A percentile compares a stretch with the other conserved stretches of the same genome.
Conservation (phyloP, 192 early-diverging fungal species). For the Backusella morwellensis region DNA sequence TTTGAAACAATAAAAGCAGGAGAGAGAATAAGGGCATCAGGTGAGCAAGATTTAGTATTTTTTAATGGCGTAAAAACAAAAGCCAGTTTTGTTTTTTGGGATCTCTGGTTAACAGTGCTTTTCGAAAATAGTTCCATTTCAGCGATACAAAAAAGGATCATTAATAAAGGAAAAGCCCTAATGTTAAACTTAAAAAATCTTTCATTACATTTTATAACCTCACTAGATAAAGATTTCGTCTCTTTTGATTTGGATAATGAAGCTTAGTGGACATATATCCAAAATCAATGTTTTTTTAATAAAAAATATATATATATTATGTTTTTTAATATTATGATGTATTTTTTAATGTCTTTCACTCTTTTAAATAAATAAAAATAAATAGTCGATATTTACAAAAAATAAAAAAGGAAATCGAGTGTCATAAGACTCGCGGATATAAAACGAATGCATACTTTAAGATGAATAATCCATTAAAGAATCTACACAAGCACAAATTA, state of each 20-base stretch:
- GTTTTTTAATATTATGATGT: neutral
- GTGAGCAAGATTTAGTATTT: neutral
- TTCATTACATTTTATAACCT: neutral
- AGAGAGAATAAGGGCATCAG: neutral
- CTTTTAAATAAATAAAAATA: neutral
- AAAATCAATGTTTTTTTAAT: neutral
- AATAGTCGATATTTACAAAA: neutral
- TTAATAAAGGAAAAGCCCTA: neutral
- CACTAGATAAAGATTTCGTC: neutral
- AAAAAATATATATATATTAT: neutral
- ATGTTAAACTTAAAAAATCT: neutral
- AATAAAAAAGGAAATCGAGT: neutral
- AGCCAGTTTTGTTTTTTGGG: too few species aligned
- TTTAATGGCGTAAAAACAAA: neutral
- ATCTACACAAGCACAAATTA: neutral
- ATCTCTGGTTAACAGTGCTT: neutral
- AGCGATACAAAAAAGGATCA: too few species aligned
- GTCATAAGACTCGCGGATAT: neutral
- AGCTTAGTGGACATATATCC: neutral
- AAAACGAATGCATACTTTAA: neutral
- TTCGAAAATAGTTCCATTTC: neutral
- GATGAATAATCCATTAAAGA: constrained; percentile 5
- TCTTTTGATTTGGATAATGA: neutral
- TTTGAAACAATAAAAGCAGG: neutral
- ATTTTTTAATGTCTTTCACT: neutral